phyloP scores from a whole-genome alignment of 2,329 filamentous ascomycete species.

The Fusarium sarcochroum region DNA sequence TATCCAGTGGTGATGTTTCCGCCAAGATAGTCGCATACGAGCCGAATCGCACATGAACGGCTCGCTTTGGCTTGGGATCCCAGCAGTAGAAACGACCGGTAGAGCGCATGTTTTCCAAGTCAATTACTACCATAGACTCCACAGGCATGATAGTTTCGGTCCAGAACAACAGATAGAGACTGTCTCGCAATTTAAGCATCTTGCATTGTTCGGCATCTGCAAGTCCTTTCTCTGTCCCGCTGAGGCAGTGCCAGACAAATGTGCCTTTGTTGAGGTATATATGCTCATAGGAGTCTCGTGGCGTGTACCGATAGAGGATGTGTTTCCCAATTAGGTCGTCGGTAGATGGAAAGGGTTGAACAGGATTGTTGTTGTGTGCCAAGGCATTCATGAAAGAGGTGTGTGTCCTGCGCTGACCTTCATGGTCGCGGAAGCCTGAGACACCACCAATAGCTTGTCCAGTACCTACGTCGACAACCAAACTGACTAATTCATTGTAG shows the following conservation, averaged over 20 bases:
- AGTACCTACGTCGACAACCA: background rate
- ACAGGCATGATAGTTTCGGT: slow-evolving; percentile 37
- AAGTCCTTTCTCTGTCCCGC: slow-evolving; percentile 26
- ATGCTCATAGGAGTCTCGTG: slow-evolving; percentile 31
- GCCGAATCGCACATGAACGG: slow-evolving; percentile 31
- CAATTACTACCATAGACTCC: slow-evolving; percentile 25
- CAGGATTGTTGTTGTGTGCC: background rate
- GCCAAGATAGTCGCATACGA: slow-evolving; percentile 26
- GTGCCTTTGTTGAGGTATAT: slow-evolving; percentile 36
- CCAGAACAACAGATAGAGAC: slow-evolving; percentile 35
- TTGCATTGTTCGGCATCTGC: slow-evolving; percentile 31
- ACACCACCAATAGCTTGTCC: slow-evolving; percentile 15
- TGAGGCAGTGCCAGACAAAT: slow-evolving; percentile 27
- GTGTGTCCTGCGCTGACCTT: slow-evolving; percentile 15
- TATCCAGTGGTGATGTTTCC: slow-evolving; percentile 10
- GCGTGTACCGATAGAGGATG: slow-evolving; percentile 24
- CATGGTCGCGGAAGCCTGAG: slow-evolving; percentile 20
- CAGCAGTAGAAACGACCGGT: slow-evolving; percentile 32
- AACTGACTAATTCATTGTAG: slow-evolving; percentile 25
- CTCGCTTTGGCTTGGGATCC: slow-evolving; percentile 29
- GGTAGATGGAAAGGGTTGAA: slow-evolving; percentile 7
- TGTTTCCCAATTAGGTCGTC: slow-evolving; percentile 35
- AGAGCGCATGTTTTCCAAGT: slow-evolving; percentile 33
- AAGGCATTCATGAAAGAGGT: slow-evolving; percentile 27
- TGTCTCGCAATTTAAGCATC: slow-evolving; percentile 27